Conservation (phyloP, 176 grass and related monocot genomes). For the Carex kokanica region DNA sequence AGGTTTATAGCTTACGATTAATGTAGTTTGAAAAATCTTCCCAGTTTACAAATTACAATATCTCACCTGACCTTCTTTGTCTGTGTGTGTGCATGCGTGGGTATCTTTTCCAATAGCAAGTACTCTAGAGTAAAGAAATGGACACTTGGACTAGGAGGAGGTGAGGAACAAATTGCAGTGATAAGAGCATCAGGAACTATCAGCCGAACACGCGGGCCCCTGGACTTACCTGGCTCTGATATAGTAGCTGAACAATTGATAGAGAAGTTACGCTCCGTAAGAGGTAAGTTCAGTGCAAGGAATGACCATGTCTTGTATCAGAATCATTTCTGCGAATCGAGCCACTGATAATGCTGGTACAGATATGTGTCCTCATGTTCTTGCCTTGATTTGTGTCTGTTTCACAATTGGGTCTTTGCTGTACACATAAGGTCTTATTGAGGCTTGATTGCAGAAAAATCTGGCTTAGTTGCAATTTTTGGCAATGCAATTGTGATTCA, state of each 20-base stretch:
- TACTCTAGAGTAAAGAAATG: conserved; percentile 84
- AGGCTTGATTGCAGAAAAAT: not conserved
- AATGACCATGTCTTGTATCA: not conserved
- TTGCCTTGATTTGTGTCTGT: not conserved
- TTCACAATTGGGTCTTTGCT: not conserved
- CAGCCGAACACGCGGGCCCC: conserved; percentile 51
- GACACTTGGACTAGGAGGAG: conserved; percentile 77
- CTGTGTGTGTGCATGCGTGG: conserved; percentile 6
- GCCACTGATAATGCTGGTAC: not conserved
- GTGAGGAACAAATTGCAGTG: conserved; percentile 68
- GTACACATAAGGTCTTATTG: not conserved
- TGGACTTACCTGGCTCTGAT: conserved; percentile 59
- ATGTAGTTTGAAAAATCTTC: conserved; percentile 13
- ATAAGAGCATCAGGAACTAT: conserved; percentile 92
- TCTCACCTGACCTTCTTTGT: not conserved
- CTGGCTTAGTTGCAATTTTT: not conserved
- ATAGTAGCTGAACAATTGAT: conserved; percentile 88
- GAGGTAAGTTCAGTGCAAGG: conserved; percentile 51
- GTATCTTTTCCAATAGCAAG: conserved; percentile 56
- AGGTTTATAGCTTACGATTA: not conserved
- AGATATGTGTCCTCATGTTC: not conserved
- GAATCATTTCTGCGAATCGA: not conserved
- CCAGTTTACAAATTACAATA: not conserved
- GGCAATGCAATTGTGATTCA: not conserved
- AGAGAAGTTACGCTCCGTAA: conserved; percentile 71